Percentiles rank a stretch among this genome's conserved stretches.
Evolutionary conservation across 2,329 filamentous ascomycete species (phyloP).

Genomic region (Pseudogymnoascus sp.): DNA sequence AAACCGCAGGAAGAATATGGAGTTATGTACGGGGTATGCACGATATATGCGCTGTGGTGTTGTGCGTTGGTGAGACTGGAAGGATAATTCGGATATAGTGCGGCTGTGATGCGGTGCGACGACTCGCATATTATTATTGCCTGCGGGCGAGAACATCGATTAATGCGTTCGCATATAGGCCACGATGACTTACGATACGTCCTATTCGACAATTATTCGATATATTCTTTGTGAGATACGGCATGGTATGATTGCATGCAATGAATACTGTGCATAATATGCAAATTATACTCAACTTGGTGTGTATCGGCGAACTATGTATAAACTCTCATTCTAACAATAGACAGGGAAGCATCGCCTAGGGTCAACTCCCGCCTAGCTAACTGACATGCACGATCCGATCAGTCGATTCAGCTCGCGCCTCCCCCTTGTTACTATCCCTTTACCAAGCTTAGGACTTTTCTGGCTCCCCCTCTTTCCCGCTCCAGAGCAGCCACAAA

Average conservation of each 20-base stretch:
- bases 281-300: neutral
- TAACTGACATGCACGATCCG: neutral
- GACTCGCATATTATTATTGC: constrained; percentile 1
- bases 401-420: neutral
- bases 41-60: neutral
- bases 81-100: neutral
- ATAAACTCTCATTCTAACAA: neutral
- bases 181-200: neutral
- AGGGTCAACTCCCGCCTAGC: neutral
- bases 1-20: neutral
- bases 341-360: neutral
- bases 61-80: neutral
- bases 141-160: neutral
- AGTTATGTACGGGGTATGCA: constrained; percentile 6
- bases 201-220: neutral
- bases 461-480: neutral
- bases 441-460: neutral
- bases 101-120: neutral
- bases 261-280: neutral
- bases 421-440: neutral
- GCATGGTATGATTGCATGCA: neutral
- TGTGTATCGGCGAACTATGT: neutral
- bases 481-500: neutral
- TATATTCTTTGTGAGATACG: neutral
- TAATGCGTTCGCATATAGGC: neutral